Base-by-base conservation (phyloP, 768 basidiomycete genomes). In the Coprinopsis cinerea region DNA sequence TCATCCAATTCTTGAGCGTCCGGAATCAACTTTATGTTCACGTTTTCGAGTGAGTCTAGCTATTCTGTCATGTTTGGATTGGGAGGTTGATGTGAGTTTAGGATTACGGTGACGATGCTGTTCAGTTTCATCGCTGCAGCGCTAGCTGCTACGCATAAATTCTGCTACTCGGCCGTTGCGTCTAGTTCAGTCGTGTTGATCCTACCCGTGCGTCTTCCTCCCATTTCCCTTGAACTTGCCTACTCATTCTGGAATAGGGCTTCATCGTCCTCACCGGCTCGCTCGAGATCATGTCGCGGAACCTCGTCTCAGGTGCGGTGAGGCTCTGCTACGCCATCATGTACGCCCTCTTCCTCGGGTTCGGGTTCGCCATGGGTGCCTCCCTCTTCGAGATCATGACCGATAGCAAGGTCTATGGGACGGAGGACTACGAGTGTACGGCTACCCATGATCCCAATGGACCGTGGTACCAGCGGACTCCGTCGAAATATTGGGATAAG, bases 301-400 rank as follows among this genome's bases (percentile, higher is more conserved):
- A 87, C 53, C 83, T 94, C 58, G 81, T 91, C 25, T 74, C 88
- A 0, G 89, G 92, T n/a, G 83, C 88, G 10, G 89, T 92, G 26
- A 76, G 88, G 32, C 72, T 92, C 14, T 87, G 86, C 56, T 92
- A 87, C 58, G 78, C 87, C 22, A 72, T 88, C 46, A 75, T 87
- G 49, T 93, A 92, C 59, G 82, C 85, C n/a, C 70, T 84, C 15
- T 84, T 83, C 62, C 71, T 86, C 6, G 84, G 85, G 0, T 89
- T 93, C 61, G 91, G 92, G 3, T 78, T 92, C 9, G 79, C 88
- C 0, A 88, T 92, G 40, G 89, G 91, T 2, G 82, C 81, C 0
- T 74, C 86, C 53, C 60, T 86, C 2, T 93, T 80, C 58, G 67
- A 76, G 44, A 75, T 72, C 47, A 74, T 89, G 28, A 76, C 82